Base-by-base conservation (phyloP, 176 grass and related monocot species). In the Poa annua region DNA sequence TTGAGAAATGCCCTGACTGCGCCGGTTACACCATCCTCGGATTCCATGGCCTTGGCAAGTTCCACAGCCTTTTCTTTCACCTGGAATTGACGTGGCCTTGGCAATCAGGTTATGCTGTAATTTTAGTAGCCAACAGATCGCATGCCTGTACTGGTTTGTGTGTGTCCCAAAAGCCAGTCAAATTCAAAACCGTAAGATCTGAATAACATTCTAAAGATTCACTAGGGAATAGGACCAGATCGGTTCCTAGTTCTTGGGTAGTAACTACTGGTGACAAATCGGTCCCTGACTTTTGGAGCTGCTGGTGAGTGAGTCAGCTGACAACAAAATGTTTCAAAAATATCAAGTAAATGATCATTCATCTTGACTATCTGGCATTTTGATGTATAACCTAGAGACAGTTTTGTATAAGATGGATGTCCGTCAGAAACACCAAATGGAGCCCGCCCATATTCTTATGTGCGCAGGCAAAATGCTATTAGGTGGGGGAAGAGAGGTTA, bases 1-100 rank as follows among this genome's bases (percentile, higher is more conserved):
- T 63, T 98, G 11, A 95, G 89, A 66, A 98, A 98, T 52, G 85
- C 96, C 82, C 84, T 91, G 15, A 98, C 96, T 65, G 96, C 96
- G 41, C 93, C 96, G 0, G 83, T 83, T 44, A 95, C 85, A 2
- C 96, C 96, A 4, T 95, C 92, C 76, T 98, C 91, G 2, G 82
- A 89, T 82, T 93, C 90, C 88, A 98, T 93, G 42, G 96, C 91
- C 53, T 83, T 92, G 59, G 96, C 87, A 41, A 98, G 66, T 53
- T 92, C 85, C 33, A 93, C 79, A 11, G 93, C 93, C 24, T 83
- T 89, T 53, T 87, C 88, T 85, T 98, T 98, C 35, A 96, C 94
- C 94, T 96, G 54, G 66, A 48, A 86, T 87, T 87, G 32, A 67
- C 47, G 3, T 16, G 14, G 48, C 29, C 29, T 29, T 29, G 29